Evolutionary conservation across 441 rosid genomes (phyloP).

Genomic region (Populus hybrid): DNA sequence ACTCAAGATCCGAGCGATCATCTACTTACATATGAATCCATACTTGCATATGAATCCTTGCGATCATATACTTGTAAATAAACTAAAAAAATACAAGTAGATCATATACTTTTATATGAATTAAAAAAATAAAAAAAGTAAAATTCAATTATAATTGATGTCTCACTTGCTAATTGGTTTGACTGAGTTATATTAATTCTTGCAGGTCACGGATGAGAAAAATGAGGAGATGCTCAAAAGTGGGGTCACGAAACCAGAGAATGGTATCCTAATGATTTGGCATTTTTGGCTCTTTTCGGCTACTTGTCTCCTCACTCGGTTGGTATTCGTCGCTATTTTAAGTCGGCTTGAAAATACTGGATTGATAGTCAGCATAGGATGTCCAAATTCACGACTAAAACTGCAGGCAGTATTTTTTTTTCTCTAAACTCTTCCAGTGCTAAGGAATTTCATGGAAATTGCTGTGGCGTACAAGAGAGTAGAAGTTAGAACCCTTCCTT

Average conservation of each 20-base stretch:
- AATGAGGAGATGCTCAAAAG: background rate
- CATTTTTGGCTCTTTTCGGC: background rate
- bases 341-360: background rate
- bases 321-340: background rate
- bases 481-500: background rate
- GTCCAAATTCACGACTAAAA: background rate
- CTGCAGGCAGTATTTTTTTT: background rate
- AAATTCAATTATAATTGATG: too few species aligned
- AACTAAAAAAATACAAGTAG: too few species aligned
- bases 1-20: too few species aligned
- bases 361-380: background rate
- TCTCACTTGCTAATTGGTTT: background rate
- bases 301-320: background rate
- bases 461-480: too few species aligned
- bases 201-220: conserved; percentile 19
- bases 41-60: too few species aligned
- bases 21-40: too few species aligned
- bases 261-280: background rate
- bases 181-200: background rate
- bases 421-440: background rate
- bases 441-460: conserved; percentile 5
- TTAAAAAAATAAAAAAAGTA: too few species aligned
- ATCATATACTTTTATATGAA: too few species aligned
- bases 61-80: too few species aligned
- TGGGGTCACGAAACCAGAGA: background rate